Evolutionary conservation across 768 basidiomycete genomes (phyloP), one percentile per base, ranked within the genome.

Genomic region (Kockovaella imperatae): DNA sequence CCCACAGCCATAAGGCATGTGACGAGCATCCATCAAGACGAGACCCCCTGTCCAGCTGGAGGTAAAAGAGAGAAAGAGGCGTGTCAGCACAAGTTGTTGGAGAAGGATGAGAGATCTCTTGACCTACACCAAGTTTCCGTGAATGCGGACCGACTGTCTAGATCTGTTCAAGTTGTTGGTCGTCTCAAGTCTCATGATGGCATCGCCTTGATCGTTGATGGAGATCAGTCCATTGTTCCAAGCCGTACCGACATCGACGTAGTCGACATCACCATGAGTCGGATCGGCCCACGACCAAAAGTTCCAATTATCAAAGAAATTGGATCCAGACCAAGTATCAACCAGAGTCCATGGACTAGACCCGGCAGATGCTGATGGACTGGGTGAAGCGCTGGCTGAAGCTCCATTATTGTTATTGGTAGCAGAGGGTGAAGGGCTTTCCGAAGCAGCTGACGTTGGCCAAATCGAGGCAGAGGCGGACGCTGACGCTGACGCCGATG

Each of bases 1-100:
- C 30, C 82, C 88, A 70, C 88, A 91, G 13, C 88, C 89, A 0
- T 82, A 81, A 6, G 88, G 88, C 83, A 90, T 87, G 67, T 93
- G 88, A 21, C 81, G 76, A 21, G 86, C 79, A 70, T 91, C 87
- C 76, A 90, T 77, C 38, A 90, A 75, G 53, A 89, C 75, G 29
- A 95, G 75, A 25, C 88, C 88, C 8, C 82, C 73, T 40, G 66
- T 69, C 57, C 57, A 70, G 10, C 53, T 67, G 23, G 54, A 34
- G 4, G 14, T 45, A 14, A 29, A 34, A 10, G 32, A 49, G 14
- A 10, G 20, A 5, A n/a, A 2, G 8, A 42, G 18, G 6, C 80
- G 79, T 28, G 78, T 83, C 61, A 48, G 30, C 11, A 42, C 28
- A 15, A n/a, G 17, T 13, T 11, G 13, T 25, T 10, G 18, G 38